Evolutionary conservation across 108 stramenopile species (phyloP).

Genomic region (Nannochloropsis gaditana): DNA sequence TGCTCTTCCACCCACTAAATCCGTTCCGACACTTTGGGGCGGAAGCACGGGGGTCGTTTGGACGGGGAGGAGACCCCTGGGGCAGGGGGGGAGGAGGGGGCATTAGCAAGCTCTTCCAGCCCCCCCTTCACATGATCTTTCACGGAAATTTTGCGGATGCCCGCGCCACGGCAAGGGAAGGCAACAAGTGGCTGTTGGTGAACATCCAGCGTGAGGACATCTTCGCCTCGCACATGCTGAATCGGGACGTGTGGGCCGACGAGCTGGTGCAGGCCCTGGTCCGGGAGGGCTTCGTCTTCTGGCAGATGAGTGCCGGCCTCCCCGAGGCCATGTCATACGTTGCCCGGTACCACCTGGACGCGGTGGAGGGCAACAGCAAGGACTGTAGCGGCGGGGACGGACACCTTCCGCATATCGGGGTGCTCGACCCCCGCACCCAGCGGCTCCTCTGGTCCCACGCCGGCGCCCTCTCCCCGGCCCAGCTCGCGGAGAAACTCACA

Average conservation of each 20-base stretch:
- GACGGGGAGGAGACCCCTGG: not conserved
- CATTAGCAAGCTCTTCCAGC: not conserved
- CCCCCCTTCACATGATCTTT: not conserved
- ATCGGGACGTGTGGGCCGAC: conserved; percentile 84
- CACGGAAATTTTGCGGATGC: conserved; percentile 17
- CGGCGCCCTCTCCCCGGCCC: not conserved
- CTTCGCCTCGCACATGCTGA: conserved; percentile 79
- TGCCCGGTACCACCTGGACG: conserved; percentile 1
- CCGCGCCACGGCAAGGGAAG: conserved; percentile 60
- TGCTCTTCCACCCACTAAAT: not conserved
- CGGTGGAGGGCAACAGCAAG: not conserved
- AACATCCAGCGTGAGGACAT: conserved; percentile 73
- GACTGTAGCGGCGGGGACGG: not conserved
- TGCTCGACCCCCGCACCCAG: conserved; percentile 4
- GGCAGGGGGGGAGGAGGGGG: not conserved
- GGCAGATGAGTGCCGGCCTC: conserved; percentile 49
- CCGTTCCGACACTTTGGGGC: not conserved
- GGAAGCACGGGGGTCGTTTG: not conserved
- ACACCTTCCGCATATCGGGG: not conserved
- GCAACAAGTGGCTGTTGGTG: conserved; percentile 75
- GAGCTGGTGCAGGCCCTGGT: conserved; percentile 80
- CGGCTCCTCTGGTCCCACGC: not conserved
- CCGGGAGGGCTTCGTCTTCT: conserved; percentile 78
- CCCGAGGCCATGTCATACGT: not conserved
- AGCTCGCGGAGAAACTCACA: not conserved